These are phyloP conservation scores for Verticillium isaacii DNA, from an alignment of 2,329 filamentous ascomycete species.

Conservation along the genomic window DNA sequence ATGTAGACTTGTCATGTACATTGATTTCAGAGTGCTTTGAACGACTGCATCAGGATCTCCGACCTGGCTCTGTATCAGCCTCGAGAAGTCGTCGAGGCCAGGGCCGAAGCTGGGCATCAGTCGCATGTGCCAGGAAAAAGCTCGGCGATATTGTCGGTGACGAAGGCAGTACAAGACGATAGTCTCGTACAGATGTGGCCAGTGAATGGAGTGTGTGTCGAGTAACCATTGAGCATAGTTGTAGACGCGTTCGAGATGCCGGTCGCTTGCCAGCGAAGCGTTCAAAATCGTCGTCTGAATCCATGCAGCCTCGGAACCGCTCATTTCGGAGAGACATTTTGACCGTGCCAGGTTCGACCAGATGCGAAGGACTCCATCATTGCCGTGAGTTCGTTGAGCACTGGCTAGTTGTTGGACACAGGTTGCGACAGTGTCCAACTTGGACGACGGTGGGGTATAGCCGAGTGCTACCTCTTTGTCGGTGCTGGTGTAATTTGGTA, in stretches of 20 bases:
- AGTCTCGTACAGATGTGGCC: constrained; percentile 48
- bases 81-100: constrained; percentile 32
- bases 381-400: constrained; percentile 14
- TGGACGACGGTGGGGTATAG: not conserved
- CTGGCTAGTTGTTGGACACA: constrained; percentile 16
- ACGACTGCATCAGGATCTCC: constrained; percentile 27
- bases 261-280: constrained; percentile 20
- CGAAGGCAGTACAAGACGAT: constrained; percentile 37
- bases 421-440: constrained; percentile 7
- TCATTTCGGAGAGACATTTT: constrained; percentile 16
- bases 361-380: constrained; percentile 17
- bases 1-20: constrained; percentile 40
- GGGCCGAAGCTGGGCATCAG: constrained; percentile 39
- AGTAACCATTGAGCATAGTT: constrained; percentile 39
- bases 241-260: constrained; percentile 25
- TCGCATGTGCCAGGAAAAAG: constrained; percentile 42
- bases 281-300: constrained; percentile 24
- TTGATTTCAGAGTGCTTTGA: constrained; percentile 33
- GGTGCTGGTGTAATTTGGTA: not conserved
- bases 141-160: constrained; percentile 29
- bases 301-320: constrained; percentile 15
- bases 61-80: constrained; percentile 38
- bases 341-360: constrained; percentile 20
- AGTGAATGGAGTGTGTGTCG: constrained; percentile 30
- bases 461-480: constrained; percentile 1